Evolutionary conservation across 2,329 filamentous ascomycete species (phyloP).

Genomic region (Teratosphaeria zuluensis): DNA sequence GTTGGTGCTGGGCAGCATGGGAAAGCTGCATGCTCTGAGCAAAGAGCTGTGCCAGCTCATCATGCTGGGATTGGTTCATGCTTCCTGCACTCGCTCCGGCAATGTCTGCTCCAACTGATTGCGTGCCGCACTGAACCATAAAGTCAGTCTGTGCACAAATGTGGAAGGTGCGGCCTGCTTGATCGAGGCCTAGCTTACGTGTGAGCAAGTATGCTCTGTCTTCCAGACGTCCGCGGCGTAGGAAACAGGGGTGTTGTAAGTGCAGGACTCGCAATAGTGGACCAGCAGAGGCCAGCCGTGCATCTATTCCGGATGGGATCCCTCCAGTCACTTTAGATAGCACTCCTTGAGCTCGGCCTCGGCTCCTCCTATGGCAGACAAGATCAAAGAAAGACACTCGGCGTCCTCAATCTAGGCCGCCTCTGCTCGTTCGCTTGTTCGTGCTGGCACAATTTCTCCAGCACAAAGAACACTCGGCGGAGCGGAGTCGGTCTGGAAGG

Average conservation of each 20-base stretch:
- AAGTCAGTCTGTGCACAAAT: conserved; percentile 13
- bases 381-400: background rate
- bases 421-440: conserved; percentile 6
- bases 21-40: conserved; percentile 61
- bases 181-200: conserved; percentile 31
- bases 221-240: conserved; percentile 36
- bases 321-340: background rate
- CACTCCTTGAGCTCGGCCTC: background rate
- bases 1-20: conserved; percentile 26
- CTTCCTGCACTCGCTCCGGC: conserved; percentile 32
- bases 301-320: conserved; percentile 8
- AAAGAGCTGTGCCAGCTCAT: conserved; percentile 76
- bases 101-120: conserved; percentile 34
- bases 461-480: conserved; percentile 6
- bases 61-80: conserved; percentile 43
- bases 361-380: background rate
- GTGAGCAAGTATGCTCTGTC: conserved; percentile 34
- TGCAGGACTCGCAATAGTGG: conserved; percentile 22
- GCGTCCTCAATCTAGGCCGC: conserved; percentile 3
- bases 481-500: conserved; percentile 3
- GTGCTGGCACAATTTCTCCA: conserved; percentile 15
- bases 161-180: conserved; percentile 8
- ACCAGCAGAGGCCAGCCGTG: conserved; percentile 19
- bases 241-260: conserved; percentile 27
- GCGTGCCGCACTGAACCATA: conserved; percentile 32